Evolutionary conservation across 805 yeast genomes (phyloP).

Genomic region (Candida schatavii): DNA sequence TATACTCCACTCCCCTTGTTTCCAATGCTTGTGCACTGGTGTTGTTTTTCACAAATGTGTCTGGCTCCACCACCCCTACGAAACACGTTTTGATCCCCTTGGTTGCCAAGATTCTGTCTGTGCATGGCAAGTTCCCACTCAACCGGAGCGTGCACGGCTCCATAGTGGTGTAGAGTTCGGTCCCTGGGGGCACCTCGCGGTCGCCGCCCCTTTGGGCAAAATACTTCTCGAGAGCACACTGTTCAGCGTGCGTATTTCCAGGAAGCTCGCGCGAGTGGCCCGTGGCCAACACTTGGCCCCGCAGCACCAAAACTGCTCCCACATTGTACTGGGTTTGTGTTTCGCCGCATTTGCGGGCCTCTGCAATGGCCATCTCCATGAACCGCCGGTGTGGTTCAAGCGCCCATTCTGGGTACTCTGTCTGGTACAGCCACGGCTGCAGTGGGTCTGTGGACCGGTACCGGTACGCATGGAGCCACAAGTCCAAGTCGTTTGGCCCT

Average conservation of each 20-base stretch:
- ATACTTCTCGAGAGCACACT: constrained; percentile 83
- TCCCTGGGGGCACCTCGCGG: constrained; percentile 61
- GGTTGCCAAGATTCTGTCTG: constrained; percentile 65
- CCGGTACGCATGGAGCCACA: constrained; percentile 89
- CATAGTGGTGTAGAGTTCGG: constrained; percentile 91
- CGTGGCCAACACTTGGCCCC: constrained; percentile 61
- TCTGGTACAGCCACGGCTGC: constrained; percentile 63
- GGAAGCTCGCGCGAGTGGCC: constrained; percentile 90
- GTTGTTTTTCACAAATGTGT: constrained; percentile 79
- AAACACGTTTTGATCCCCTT: constrained; percentile 69
- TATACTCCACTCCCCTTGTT: constrained; percentile 62
- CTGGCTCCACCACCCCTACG: constrained; percentile 92
- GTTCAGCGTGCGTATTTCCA: constrained; percentile 98
- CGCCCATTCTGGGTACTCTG: constrained; percentile 85
- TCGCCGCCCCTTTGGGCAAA: constrained; percentile 30
- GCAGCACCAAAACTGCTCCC: constrained; percentile 78
- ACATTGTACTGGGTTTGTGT: constrained; percentile 88
- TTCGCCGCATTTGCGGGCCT: constrained; percentile 78
- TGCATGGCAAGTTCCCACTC: constrained; percentile 89
- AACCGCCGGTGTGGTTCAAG: constrained; percentile 49
- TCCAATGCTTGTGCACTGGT: constrained; percentile 55
- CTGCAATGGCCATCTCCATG: constrained; percentile 74
- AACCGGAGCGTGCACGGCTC: constrained; percentile 91
- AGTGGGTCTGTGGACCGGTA: constrained; percentile 57
- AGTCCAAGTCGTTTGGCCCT: constrained; percentile 77